Conservation (phyloP, 345 rosid species). For the Garcia nutans region DNA sequence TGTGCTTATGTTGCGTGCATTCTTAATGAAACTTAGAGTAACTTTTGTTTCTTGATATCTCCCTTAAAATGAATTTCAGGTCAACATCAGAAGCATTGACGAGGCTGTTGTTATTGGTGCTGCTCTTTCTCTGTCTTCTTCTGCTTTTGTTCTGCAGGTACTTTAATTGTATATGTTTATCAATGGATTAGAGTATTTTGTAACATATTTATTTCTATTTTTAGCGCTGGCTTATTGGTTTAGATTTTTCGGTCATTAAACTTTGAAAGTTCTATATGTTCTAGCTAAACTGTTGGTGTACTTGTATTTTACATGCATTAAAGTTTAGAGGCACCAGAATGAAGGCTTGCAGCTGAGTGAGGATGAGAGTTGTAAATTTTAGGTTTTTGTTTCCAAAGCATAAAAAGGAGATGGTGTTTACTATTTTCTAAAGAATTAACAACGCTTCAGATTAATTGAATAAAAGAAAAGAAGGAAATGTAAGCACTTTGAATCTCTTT, state of each 20-base stretch:
- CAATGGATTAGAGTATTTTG: neutral
- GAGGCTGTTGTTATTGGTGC: conserved; percentile 97
- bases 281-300: neutral
- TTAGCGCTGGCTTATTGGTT: neutral
- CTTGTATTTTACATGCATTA: neutral
- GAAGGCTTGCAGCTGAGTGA: neutral
- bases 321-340: neutral
- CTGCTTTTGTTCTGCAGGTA: conserved; percentile 98
- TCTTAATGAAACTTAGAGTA: neutral
- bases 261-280: neutral
- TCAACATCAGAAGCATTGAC: conserved; percentile 92
- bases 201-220: neutral
- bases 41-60: conserved; percentile 7
- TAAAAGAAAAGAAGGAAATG: neutral
- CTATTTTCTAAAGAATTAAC: neutral
- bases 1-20: neutral
- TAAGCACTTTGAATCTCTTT: neutral
- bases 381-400: conserved; percentile 6
- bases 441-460: neutral
- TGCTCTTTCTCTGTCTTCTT: conserved; percentile 93
- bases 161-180: conserved; percentile 21
- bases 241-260: neutral
- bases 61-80: conserved; percentile 41
- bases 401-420: neutral
- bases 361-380: neutral